Percentiles rank a stretch among this genome's conserved stretches.
Evolutionary conservation across 1,284 basidiomycete genomes (phyloP).

Genomic region (Microbotryomycetes sp.): DNA sequence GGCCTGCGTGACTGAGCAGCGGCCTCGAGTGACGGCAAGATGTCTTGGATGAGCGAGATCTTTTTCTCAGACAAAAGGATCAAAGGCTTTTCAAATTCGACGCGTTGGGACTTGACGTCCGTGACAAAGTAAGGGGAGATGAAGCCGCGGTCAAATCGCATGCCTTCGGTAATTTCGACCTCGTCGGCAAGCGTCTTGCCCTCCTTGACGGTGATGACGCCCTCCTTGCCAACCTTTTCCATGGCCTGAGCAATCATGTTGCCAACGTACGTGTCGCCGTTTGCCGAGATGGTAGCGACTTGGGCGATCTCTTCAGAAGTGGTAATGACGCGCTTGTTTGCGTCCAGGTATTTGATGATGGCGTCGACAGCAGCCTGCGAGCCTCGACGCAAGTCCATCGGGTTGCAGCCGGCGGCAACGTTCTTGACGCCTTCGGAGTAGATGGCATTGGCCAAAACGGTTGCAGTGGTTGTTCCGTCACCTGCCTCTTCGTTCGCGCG

Average conservation of each 20-base stretch:
- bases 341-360: conserved; percentile 83
- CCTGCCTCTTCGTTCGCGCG: conserved; percentile 97
- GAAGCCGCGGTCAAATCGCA: conserved; percentile 98
- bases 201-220: conserved; percentile 99
- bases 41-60: conserved; percentile 90
- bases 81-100: conserved; percentile 94
- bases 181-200: conserved; percentile 94
- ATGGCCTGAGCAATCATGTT: conserved; percentile 97
- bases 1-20: conserved; percentile 88
- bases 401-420: conserved; percentile 97
- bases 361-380: conserved; percentile 94
- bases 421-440: conserved; percentile 99
- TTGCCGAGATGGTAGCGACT: conserved; percentile 97
- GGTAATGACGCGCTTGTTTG: conserved; percentile 88
- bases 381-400: conserved; percentile 96
- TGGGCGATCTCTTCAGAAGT: conserved; percentile 91
- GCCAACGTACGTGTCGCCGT: conserved; percentile 90
- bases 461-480: conserved; percentile 97
- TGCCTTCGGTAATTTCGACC: conserved; percentile 99
- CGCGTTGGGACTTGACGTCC: conserved; percentile 93
- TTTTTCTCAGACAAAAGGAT: conserved; percentile 96
- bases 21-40: conserved; percentile 86
- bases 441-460: conserved; percentile 92
- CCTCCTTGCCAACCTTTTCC: conserved; percentile 99
- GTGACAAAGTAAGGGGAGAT: conserved; percentile 99